Base-by-base conservation (phyloP, 2,329 filamentous ascomycete genomes). In the Venturia nashicola region DNA sequence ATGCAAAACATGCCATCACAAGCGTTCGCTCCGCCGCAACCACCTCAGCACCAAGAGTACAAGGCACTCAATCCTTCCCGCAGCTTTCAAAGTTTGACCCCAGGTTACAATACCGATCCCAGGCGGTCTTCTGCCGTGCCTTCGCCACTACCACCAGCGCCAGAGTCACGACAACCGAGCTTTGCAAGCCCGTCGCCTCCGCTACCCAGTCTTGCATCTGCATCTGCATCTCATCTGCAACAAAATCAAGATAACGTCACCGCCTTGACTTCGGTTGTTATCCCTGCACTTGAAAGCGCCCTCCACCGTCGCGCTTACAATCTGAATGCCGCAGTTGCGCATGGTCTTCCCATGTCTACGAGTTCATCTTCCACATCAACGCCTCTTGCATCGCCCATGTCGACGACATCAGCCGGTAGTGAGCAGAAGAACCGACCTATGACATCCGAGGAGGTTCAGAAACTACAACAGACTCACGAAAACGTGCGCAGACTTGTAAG, bases 251-350 rank as follows among this genome's bases (percentile, higher is more conserved):
- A 59, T 12, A 89, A 95, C 65, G 82, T 96, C 27, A 94, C 95
- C 62, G 91, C 92, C 2, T 82, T 97, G 1, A 90, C 88, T 71
- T 90, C 93, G 68, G 93, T 99, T 61, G 90, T 99, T 44, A 86
- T 97, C 67, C 94, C 94, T 0, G 93, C 94, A 1, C 82, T 99
- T 1, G 91, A 96, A 75, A 89, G 94, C 68, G 91, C 94, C 8
- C 84, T 97, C 23, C 90, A 91, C 73, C 84, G 94, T 61, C 88
- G 94, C 62, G 78, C 78, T 34, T 82, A 83, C 68, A 79, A 82
- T 63, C 75, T 87, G 62, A 80, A 82, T 60, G 79, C 83, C 46
- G 76, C 87, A 62, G 83, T 84, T 70, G 73, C 71, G 34, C 43
- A 64, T 42, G 40, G 46, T 16, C 16, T 42, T 36, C 62, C 62